Conservation (phyloP, 2,329 filamentous ascomycete species). For the Colletotrichum ledebouriae region DNA sequence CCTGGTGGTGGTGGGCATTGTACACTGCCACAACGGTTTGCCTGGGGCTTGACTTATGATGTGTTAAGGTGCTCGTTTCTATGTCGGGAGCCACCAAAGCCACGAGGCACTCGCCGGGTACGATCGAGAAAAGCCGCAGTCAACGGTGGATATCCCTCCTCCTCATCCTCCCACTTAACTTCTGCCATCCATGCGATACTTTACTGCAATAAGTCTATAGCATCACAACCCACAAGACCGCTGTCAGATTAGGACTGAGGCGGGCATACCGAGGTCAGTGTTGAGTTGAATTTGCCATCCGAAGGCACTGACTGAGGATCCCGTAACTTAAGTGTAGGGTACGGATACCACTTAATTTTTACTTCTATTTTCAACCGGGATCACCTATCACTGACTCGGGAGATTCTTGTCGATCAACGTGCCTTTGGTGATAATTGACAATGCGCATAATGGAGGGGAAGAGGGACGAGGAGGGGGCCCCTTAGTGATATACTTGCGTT, state of each 20-base stretch:
- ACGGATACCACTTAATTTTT: conserved; percentile 15
- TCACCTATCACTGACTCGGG: conserved; percentile 39
- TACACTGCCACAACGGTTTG: conserved; percentile 25
- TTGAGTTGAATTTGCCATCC: conserved; percentile 18
- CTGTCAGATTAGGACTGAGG: conserved; percentile 1
- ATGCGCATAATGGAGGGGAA: conserved; percentile 34
- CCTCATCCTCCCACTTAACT: conserved; percentile 1
- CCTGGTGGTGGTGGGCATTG: conserved; percentile 5
- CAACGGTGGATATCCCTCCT: not conserved
- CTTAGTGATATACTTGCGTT: conserved; percentile 19
- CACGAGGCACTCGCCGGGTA: conserved; percentile 6
- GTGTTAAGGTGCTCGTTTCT: conserved; percentile 15
- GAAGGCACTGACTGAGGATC: conserved; percentile 10
- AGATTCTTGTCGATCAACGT: conserved; percentile 39
- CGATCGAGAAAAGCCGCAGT: conserved; percentile 22
- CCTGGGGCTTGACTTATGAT: conserved; percentile 23
- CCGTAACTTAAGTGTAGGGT: conserved; percentile 11
- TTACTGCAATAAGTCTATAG: not conserved
- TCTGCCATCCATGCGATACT: not conserved
- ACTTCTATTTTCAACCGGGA: conserved; percentile 36
- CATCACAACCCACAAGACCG: conserved; percentile 10
- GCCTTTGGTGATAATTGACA: conserved; percentile 27
- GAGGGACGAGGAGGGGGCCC: not conserved
- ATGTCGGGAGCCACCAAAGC: not conserved
- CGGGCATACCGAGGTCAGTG: conserved; percentile 26